phyloP scores from a whole-genome alignment of 75 land plant genomes.

The Picea glauca region DNA sequence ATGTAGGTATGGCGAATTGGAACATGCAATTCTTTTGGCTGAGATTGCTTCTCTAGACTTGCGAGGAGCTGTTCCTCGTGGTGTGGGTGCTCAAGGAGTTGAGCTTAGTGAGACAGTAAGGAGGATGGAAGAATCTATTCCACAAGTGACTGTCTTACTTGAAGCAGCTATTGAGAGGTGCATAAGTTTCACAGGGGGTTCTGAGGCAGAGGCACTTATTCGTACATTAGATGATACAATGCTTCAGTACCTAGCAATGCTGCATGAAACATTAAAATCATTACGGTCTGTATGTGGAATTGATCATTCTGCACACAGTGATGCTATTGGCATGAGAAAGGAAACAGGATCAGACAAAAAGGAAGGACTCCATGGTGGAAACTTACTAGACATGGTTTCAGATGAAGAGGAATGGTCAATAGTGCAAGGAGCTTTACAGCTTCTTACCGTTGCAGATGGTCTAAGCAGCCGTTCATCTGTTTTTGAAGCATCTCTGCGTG shows the following conservation, averaged over 20 bases:
- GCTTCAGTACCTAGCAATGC: constrained; percentile 69
- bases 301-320: constrained; percentile 37
- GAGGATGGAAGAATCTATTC: constrained; percentile 98
- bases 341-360: constrained; percentile 65
- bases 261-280: constrained; percentile 88
- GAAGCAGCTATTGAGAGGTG: constrained; percentile 97
- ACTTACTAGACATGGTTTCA: constrained; percentile 63
- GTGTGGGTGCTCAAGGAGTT: constrained; percentile 94
- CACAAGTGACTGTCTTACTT: constrained; percentile 74
- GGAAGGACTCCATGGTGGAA: constrained; percentile 42
- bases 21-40: constrained; percentile 67
- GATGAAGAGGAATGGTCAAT: constrained; percentile 99
- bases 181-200: constrained; percentile 95
- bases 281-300: constrained; percentile 85
- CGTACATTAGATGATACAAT: constrained; percentile 86
- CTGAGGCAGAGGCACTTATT: constrained; percentile 91
- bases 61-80: constrained; percentile 83
- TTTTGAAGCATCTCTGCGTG: constrained; percentile 96
- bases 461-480: constrained; percentile 84
- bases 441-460: constrained; percentile 88
- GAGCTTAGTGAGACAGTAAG: constrained; percentile 98
- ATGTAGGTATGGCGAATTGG: constrained; percentile 93
- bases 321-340: constrained; percentile 50
- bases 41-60: constrained; percentile 77
- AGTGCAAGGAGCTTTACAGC: constrained; percentile 95